These are phyloP conservation scores for Chionographis japonica DNA, from an alignment of 106 monocot genomes.

Conservation along the genomic window DNA sequence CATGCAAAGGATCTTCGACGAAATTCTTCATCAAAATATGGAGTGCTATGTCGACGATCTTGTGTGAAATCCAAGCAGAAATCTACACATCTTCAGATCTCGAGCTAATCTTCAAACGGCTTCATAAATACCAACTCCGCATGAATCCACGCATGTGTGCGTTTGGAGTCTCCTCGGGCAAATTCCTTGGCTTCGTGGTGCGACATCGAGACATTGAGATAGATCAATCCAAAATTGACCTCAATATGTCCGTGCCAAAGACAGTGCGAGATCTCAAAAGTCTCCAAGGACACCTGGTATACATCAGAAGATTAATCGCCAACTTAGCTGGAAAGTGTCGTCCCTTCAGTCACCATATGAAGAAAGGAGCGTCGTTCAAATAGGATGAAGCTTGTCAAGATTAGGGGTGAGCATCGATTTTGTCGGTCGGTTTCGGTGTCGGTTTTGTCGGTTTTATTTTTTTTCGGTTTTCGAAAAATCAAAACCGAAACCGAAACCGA, in stretches of 20 bases:
- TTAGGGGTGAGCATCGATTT: too few relatives aligned
- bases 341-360: background rate
- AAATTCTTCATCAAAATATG: background rate
- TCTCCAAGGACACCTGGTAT: background rate
- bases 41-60: too few relatives aligned
- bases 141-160: background rate
- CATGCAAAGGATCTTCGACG: background rate
- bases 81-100: too few relatives aligned
- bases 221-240: background rate
- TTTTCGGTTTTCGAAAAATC: too few relatives aligned
- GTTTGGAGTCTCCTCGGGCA: background rate
- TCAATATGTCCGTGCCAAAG: background rate
- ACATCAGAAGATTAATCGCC: background rate
- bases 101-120: too few relatives aligned
- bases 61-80: too few relatives aligned
- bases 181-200: background rate
- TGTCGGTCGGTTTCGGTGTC: too few relatives aligned
- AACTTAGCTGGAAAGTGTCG: background rate
- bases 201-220: background rate
- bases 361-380: background rate
- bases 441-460: too few relatives aligned
- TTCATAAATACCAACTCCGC: background rate
- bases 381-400: background rate
- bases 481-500: too few relatives aligned
- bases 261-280: background rate